Evolutionary conservation across 345 rosid species (phyloP), one percentile per base, ranked within the genome.

Genomic region (Erucastrum elatum): DNA sequence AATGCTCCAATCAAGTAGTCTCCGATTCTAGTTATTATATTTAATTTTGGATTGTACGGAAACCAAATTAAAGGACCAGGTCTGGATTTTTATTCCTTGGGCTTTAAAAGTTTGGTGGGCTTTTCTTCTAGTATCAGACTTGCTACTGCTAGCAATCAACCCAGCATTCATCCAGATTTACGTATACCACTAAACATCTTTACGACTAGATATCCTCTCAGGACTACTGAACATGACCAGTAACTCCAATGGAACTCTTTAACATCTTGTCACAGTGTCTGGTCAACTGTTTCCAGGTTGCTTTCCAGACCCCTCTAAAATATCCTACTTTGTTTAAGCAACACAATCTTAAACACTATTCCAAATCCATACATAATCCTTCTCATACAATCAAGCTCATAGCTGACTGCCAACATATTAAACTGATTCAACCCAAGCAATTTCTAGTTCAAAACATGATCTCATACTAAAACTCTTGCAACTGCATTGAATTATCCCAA

Each of bases 401-500:
- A 71, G 10, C 29, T 63, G 31, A 63, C 46, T 2, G 7, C 12
- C 21, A 64, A 30, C 44, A 74, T 58, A 58, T 25, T 9, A 9
- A 0, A 25, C 31, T 69, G 10, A 26, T 51, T 70, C 58, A 15
- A 16, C 35, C 0, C 56, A 63, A 26, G 56, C 30, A 63, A 70
- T 35, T 26, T 10, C 12, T 16, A 46, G 27, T 62, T 21, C 7
- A 29, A 71, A 27, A 41, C 66, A 77, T 39, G 39, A 39, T 55
- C 60, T 64, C 66, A 35, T 51, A 70, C 3, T 27, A 17, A 64
- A 26, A 15, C 33, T 27, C 30, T 60, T 25, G 9, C 56, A 51
- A 72, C 31, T 66, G 53, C 25, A 58, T 46, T 55, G 4, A 78
- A 58, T 72, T 33, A 65, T 71, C 65, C 65, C 67, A 56, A 39